Percentiles rank a stretch among this genome's conserved stretches.
Conservation (phyloP, 2,329 filamentous ascomycete species). For the Venturia aucupariae region DNA sequence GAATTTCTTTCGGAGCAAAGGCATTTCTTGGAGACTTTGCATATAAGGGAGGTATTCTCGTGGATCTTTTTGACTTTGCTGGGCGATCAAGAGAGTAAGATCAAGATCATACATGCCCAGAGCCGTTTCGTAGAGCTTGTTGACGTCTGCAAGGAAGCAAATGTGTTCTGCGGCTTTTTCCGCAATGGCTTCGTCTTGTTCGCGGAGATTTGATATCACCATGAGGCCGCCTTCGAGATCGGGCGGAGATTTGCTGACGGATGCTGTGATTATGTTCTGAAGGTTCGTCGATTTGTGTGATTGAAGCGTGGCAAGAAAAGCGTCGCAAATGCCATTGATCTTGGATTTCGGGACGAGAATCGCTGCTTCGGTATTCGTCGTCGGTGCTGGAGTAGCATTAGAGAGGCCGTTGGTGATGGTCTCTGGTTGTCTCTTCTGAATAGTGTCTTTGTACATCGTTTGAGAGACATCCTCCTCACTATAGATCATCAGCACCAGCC, state of each 20-base stretch:
- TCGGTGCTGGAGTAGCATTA: neutral
- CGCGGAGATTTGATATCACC: conserved; percentile 65
- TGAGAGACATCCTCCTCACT: conserved; percentile 85
- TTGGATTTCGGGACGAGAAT: conserved; percentile 42
- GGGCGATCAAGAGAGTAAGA: conserved; percentile 79
- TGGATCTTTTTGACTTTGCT: conserved; percentile 92
- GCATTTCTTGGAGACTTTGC: conserved; percentile 70
- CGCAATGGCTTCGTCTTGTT: conserved; percentile 59
- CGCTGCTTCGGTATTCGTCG: neutral
- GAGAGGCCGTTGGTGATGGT: neutral
- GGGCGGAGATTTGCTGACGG: conserved; percentile 87
- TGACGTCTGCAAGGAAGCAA: conserved; percentile 91
- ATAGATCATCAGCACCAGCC: conserved; percentile 13
- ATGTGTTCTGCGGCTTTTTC: conserved; percentile 93
- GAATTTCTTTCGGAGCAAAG: conserved; percentile 62
- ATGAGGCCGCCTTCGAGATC: conserved; percentile 76
- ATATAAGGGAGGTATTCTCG: conserved; percentile 93
- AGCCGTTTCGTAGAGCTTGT: conserved; percentile 81
- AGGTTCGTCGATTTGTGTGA: conserved; percentile 55
- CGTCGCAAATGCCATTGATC: conserved; percentile 81
- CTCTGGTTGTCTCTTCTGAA: conserved; percentile 1
- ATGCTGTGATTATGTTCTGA: conserved; percentile 88
- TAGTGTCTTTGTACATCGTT: conserved; percentile 85
- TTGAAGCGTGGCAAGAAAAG: conserved; percentile 61
- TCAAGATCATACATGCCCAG: conserved; percentile 88